Base-by-base conservation (phyloP, 768 basidiomycete species). In the Lactifluus volemus region DNA sequence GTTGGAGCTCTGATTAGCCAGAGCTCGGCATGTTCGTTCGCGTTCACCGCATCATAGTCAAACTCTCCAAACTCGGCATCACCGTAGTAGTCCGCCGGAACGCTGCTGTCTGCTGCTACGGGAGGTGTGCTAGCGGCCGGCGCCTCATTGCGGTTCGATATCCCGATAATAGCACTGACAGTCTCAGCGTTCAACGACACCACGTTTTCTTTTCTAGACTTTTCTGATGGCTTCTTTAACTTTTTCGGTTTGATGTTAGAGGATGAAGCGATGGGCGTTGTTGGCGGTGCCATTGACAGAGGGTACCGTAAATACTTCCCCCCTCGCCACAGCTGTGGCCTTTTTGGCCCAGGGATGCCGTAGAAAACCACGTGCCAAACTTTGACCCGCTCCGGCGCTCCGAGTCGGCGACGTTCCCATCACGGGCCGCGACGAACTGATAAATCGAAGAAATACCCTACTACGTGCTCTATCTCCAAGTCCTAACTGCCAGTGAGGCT, bases 1-100 rank as follows among this genome's bases (percentile, higher is more conserved):
- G 15, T 42, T 14, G 63, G 65, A 9, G 49, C 63, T 3, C 65
- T 63, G 14, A 66, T 49, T 8, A 66, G 53, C 65, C 65, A 66
- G n/a, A 66, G 63, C 60, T 65, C 65, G 0, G 57, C 63, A 19
- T 51, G 57, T 1, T 61, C 63, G n/a, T 61, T 59, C 14, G 52
- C 59, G 11, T 56, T 59, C 21, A 66, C 48, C 17, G 65, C 49
- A 19, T 66, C 65, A 25, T 61, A 65, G 39, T 66, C 65, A 47
- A 66, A 65, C 15, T 61, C 65, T 4, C 65, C 63, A 36, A 64
- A 66, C 2, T 66, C 65, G 29, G 59, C 38, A 25, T 49, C 65
- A 25, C 2, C 25, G 25, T 25, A 25, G 38, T 52, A 41, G 25
- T 45, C 59, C 10, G 36, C 30, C 0, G 36, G 55, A 14, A 36